Evolutionary conservation across 441 rosid genomes (phyloP), one percentile per base, ranked within the genome.

Genomic region (Arabidopsis lyrata): DNA sequence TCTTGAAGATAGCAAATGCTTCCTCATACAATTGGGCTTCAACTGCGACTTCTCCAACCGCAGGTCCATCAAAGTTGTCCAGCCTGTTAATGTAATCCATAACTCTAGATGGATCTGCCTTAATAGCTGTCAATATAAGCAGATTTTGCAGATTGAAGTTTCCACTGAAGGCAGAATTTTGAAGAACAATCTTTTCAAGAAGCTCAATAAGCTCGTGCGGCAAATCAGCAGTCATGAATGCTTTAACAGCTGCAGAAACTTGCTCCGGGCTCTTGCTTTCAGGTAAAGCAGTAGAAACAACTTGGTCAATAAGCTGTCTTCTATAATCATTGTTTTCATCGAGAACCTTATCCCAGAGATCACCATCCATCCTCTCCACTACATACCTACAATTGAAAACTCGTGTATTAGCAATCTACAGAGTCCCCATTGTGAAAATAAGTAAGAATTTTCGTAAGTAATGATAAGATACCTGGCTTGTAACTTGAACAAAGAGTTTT

Each of bases 211-310:
- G 84, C 83, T 96, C 99, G 76, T 94, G 99, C 3, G 99, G 99
- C 34, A 96, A 85, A 82, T 96, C 99, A 65, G 99, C 99, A 34
- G 97, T 90, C 99, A 96, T 96, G 84, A 96, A 96, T 81, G 99
- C 99, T 83, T 96, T 94, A 55, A 95, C 99, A 74, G 99, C 96
- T 32, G 96, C 99, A 65, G 99, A 94, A 74, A 96, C 99, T 88
- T 96, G 99, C 60, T 96, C 98, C 42, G 99, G 98, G 76, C 99
- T 96, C 90, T 95, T 95, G 91, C 99, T 96, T 80, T 96, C 99
- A 29, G 99, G 99, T 83, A 96, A 79, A 81, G 99, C 99, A 75
- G 99, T 96, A 56, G 99, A 96, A 20, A 92, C 99, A 72, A 97
- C 99, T 80, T 97, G 99, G 84, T 97, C 99, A 68, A 97, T 97